Evolutionary conservation across 306 rosid species (phyloP).

Genomic region (Lathyrus oleraceus): DNA sequence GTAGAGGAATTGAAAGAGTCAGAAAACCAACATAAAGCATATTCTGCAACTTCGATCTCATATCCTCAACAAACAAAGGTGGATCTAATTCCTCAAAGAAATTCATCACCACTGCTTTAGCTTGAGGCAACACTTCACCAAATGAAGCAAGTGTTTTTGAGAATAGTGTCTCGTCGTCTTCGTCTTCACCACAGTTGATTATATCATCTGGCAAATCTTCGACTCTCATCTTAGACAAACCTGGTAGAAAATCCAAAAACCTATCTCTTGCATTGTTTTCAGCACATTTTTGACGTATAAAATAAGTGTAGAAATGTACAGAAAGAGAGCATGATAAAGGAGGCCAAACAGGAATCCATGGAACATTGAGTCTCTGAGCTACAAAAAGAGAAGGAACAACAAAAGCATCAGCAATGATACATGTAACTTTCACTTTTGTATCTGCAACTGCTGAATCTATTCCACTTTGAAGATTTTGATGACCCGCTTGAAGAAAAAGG

Average conservation of each 20-base stretch:
- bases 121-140: conserved; percentile 39
- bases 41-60: conserved; percentile 35
- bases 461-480: conserved; percentile 35
- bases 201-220: conserved; percentile 46
- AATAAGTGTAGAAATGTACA: conserved; percentile 38
- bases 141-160: conserved; percentile 29
- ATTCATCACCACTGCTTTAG: conserved; percentile 43
- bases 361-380: conserved; percentile 42
- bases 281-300: conserved; percentile 26
- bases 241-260: conserved; percentile 47
- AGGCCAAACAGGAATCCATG: conserved; percentile 55
- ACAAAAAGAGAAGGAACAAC: conserved; percentile 18
- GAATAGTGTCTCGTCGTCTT: conserved; percentile 37
- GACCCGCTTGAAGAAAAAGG: conserved; percentile 38
- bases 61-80: conserved; percentile 20
- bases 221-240: conserved; percentile 39
- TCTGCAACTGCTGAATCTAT: conserved; percentile 31
- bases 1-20: conserved; percentile 27
- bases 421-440: conserved; percentile 30
- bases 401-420: conserved; percentile 47
- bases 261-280: not conserved
- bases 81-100: conserved; percentile 43
- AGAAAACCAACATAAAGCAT: conserved; percentile 47
- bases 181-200: not conserved
- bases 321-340: conserved; percentile 35